Percentiles rank a stretch among this genome's conserved stretches.
These are phyloP conservation scores for Aspergillus candidus DNA, from an alignment of 2,329 filamentous ascomycete genomes.

Conservation along the genomic window DNA sequence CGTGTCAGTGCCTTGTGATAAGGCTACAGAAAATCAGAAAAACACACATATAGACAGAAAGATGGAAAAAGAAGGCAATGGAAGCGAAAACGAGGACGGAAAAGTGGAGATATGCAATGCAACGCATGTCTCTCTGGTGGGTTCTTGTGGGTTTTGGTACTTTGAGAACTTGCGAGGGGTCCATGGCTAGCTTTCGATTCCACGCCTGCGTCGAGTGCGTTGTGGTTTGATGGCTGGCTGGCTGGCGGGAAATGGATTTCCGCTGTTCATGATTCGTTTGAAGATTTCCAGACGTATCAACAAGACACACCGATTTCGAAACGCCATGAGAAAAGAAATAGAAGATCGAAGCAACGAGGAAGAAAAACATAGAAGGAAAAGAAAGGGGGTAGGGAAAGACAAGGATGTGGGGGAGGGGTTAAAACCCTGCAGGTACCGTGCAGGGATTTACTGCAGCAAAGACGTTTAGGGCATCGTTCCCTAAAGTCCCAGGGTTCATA, in stretches of 20 bases:
- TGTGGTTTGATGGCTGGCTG: too few species aligned
- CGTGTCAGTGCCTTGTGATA: constrained; percentile 5
- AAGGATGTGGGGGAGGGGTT: background rate
- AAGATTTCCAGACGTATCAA: too few species aligned
- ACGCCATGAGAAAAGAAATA: constrained; percentile 2
- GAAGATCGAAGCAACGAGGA: background rate
- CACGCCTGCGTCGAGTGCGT: too few species aligned
- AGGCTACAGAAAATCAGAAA: background rate
- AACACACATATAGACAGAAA: background rate
- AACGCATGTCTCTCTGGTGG: too few species aligned
- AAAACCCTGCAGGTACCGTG: constrained; percentile 4
- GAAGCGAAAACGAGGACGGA: background rate
- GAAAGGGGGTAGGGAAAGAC: background rate
- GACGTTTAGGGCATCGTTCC: background rate
- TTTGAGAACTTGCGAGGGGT: too few species aligned
- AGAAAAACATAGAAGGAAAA: background rate
- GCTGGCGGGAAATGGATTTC: background rate
- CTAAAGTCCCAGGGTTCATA: background rate
- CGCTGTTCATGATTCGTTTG: too few species aligned
- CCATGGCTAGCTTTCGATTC: too few species aligned
- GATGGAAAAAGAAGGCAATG: too few species aligned
- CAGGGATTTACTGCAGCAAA: constrained; percentile 6
- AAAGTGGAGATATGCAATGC: background rate
- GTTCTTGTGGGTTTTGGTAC: too few species aligned
- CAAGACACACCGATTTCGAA: background rate